phyloP scores from a whole-genome alignment of 2,329 filamentous ascomycete species.

The Talaromyces sp. region DNA sequence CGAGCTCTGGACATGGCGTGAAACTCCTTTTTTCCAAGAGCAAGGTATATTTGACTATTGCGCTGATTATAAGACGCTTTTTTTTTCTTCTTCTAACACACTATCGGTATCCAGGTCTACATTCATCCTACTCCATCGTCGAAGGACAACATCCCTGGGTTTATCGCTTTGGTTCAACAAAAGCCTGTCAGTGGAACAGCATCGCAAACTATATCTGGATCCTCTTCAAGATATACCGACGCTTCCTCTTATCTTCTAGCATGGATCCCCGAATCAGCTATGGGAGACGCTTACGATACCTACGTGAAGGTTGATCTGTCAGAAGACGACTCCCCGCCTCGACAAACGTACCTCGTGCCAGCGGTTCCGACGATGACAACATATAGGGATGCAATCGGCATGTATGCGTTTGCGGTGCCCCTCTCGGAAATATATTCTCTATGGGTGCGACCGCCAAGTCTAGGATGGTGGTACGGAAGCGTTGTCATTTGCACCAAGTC shows the following conservation, averaged over 20 bases:
- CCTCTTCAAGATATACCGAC: conserved; percentile 38
- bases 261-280: conserved; percentile 84
- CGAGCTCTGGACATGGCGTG: conserved; percentile 71
- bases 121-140: conserved; percentile 88
- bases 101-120: conserved; percentile 60
- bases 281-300: conserved; percentile 78
- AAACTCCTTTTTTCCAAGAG: conserved; percentile 95
- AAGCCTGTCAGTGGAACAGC: conserved; percentile 49
- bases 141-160: conserved; percentile 94
- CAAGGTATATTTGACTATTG: conserved; percentile 59
- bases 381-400: conserved; percentile 64
- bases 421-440: conserved; percentile 87
- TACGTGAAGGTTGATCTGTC: conserved; percentile 95
- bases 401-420: conserved; percentile 88
- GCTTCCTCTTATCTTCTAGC: conserved; percentile 77
- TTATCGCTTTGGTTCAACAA: conserved; percentile 88
- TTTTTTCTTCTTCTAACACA: not conserved
- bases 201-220: conserved; percentile 32
- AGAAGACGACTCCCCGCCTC: conserved; percentile 73
- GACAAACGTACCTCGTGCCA: conserved; percentile 84
- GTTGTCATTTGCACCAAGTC: conserved; percentile 86
- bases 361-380: conserved; percentile 81
- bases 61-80: not conserved
- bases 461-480: conserved; percentile 98
- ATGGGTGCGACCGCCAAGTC: conserved; percentile 80